Conservation (phyloP, 352 stramenopile species). For the Pythium guiyangense region DNA sequence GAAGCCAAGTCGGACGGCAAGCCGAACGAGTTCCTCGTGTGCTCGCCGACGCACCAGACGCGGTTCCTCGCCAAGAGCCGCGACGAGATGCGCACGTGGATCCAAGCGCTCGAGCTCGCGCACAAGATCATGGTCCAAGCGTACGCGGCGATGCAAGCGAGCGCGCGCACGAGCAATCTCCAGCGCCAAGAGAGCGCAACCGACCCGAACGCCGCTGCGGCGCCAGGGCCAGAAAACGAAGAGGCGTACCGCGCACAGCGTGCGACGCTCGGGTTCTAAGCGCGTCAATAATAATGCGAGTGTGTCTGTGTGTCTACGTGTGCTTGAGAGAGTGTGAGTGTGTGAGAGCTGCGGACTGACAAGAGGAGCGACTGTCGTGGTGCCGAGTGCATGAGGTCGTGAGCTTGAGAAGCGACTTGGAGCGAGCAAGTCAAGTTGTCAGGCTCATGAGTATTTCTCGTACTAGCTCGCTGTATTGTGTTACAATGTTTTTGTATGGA, state of each 20-base stretch:
- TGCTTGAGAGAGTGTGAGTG: background rate
- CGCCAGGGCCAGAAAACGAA: constrained; percentile 9
- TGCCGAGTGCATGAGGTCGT: too few species aligned
- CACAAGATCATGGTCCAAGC: constrained; percentile 46
- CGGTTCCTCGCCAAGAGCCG: constrained; percentile 64
- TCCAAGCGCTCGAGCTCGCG: constrained; percentile 47
- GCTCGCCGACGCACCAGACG: constrained; percentile 69
- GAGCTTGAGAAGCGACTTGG: too few species aligned
- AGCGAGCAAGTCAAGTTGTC: too few species aligned
- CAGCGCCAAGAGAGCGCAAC: constrained; percentile 20
- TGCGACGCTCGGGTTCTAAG: constrained; percentile 67
- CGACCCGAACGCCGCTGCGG: background rate
- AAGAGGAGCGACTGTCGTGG: too few species aligned
- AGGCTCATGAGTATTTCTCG: too few species aligned
- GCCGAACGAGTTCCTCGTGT: constrained; percentile 74
- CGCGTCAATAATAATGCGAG: background rate
- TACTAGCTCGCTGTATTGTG: too few species aligned
- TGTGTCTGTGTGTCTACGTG: background rate
- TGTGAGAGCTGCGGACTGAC: too few species aligned
- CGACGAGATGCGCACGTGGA: constrained; percentile 72
- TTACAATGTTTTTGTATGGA: too few species aligned
- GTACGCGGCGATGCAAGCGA: constrained; percentile 24
- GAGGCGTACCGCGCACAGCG: constrained; percentile 36
- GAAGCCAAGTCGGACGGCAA: constrained; percentile 66
- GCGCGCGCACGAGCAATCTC: constrained; percentile 9